phyloP scores from a whole-genome alignment of 352 stramenopile genomes.

The Globisporangium perplexum region DNA sequence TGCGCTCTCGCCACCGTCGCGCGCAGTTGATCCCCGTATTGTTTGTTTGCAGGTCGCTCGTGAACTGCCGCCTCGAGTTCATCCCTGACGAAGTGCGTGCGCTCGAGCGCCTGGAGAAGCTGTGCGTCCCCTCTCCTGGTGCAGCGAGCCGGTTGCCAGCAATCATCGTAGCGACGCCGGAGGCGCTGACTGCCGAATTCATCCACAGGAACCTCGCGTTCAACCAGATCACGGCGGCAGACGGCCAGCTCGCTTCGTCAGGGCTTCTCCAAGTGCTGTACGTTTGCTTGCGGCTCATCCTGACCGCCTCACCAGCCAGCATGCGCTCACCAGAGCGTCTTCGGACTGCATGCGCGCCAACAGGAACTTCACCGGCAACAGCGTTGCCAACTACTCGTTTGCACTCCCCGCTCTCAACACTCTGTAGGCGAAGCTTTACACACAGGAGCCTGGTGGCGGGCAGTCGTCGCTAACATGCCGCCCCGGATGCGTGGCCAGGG shows the following conservation, averaged over 20 bases:
- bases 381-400: constrained; percentile 28
- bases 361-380: constrained; percentile 53
- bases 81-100: constrained; percentile 35
- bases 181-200: not conserved
- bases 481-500: constrained; percentile 15
- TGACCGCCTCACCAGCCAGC: not conserved
- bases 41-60: constrained; percentile 21
- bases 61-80: constrained; percentile 39
- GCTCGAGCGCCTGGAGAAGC: constrained; percentile 31
- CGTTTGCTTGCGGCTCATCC: constrained; percentile 9
- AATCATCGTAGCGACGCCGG: not conserved
- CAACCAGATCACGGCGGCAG: constrained; percentile 34
- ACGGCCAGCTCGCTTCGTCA: constrained; percentile 23
- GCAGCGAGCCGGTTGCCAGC: not conserved
- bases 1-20: not conserved
- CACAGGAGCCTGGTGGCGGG: no score
- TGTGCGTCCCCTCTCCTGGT: constrained; percentile 22
- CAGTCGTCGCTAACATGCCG: not conserved
- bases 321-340: not conserved
- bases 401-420: constrained; percentile 26
- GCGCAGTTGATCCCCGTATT: not conserved
- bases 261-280: constrained; percentile 34
- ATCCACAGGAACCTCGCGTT: constrained; percentile 47
- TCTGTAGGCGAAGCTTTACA: no score
- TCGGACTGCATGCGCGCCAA: not conserved